Percentiles rank a stretch among this genome's conserved stretches.
phyloP scores from a whole-genome alignment of 2,329 filamentous ascomycete genomes.

The Penicillium sp. region DNA sequence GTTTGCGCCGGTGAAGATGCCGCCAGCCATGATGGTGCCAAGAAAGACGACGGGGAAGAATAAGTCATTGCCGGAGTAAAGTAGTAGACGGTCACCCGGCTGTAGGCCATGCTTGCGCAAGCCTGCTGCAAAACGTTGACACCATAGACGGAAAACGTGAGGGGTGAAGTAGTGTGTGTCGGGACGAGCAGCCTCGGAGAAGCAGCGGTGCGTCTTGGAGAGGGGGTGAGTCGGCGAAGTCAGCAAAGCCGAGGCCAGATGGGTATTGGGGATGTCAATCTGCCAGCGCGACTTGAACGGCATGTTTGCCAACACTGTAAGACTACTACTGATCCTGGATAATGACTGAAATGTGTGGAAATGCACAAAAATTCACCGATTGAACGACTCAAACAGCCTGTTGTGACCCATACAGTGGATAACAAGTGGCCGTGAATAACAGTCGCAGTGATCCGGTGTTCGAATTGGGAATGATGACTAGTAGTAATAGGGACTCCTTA shows the following conservation, averaged over 20 bases:
- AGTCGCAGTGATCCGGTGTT: no score
- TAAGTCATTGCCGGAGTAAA: conserved; percentile 65
- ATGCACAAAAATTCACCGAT: conserved; percentile 6
- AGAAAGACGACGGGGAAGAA: conserved; percentile 64
- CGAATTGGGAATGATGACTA: no score
- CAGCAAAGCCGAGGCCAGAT: conserved; percentile 40
- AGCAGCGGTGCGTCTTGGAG: conserved; percentile 39
- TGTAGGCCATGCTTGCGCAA: conserved; percentile 56
- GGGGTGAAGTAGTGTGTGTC: conserved; percentile 59
- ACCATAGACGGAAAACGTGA: conserved; percentile 57
- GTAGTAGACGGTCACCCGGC: conserved; percentile 60
- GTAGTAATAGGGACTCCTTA: no score
- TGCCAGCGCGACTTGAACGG: conserved; percentile 46
- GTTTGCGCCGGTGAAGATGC: conserved; percentile 68
- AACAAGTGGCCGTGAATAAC: no score
- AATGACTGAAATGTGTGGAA: no score
- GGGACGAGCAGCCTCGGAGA: conserved; percentile 59
- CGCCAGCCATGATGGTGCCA: conserved; percentile 67
- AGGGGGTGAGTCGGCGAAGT: conserved; percentile 42
- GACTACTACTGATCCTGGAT: no score
- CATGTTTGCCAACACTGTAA: conserved; percentile 28
- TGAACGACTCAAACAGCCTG: no score
- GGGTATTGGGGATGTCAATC: conserved; percentile 40
- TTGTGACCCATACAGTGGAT: no score
- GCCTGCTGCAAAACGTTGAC: conserved; percentile 63